These are phyloP conservation scores for Eimeria maxima DNA, from an alignment of 169 alveolate genomes.

Conservation along the genomic window DNA sequence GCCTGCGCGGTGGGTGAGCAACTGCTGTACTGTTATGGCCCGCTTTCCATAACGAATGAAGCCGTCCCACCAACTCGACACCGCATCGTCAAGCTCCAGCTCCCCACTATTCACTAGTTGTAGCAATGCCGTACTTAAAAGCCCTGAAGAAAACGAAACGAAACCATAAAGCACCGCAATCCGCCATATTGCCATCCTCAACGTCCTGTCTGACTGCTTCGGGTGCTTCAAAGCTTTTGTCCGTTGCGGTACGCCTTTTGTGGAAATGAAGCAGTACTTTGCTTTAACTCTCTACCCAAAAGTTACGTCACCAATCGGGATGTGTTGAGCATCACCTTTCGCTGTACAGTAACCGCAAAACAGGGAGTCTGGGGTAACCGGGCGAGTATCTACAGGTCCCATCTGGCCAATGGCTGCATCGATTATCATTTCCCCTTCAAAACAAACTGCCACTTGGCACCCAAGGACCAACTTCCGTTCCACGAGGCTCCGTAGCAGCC, in stretches of 20 bases:
- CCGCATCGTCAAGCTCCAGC: slow-evolving; percentile 86
- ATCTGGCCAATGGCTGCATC: slow-evolving; percentile 85
- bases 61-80: slow-evolving; percentile 90
- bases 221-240: neutral
- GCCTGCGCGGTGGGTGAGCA: slow-evolving; percentile 88
- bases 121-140: slow-evolving; percentile 86
- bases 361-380: slow-evolving; percentile 82
- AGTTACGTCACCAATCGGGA: neutral
- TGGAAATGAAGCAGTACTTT: neutral
- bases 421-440: slow-evolving; percentile 81
- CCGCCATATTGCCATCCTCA: neutral
- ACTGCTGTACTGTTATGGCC: slow-evolving; percentile 85
- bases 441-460: slow-evolving; percentile 86
- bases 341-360: slow-evolving; percentile 82
- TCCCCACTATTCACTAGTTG: slow-evolving; percentile 85
- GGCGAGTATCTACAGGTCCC: slow-evolving; percentile 86
- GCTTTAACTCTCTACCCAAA: neutral
- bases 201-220: neutral
- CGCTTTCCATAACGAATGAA: slow-evolving; percentile 88
- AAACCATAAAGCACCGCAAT: neutral
- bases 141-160: slow-evolving; percentile 73
- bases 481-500: slow-evolving; percentile 71
- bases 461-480: slow-evolving; percentile 83
- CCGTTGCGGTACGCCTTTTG: neutral
- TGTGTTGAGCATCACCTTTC: slow-evolving; percentile 28